These are phyloP conservation scores for Lachancea waltii DNA, from an alignment of 805 yeast genomes.

Conservation along the genomic window DNA sequence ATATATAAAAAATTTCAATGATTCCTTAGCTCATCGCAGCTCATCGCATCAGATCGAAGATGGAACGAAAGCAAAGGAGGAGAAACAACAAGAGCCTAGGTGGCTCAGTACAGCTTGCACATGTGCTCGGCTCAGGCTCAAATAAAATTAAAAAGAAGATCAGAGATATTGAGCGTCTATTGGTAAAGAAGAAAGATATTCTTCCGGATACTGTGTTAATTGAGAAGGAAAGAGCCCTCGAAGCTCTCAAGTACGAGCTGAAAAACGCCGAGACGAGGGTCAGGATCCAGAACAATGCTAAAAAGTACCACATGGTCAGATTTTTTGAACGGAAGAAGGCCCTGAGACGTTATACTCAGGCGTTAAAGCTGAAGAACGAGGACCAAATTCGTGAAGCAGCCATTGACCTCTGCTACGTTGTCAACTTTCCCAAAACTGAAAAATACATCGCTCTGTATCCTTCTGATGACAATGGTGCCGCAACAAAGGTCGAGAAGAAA, in stretches of 20 bases:
- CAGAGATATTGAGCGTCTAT: constrained; percentile 73
- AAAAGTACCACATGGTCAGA: constrained; percentile 86
- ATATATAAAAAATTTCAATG: background rate
- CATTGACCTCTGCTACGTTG: constrained; percentile 66
- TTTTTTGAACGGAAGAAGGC: constrained; percentile 91
- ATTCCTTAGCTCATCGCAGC: constrained; percentile 7
- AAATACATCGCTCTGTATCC: constrained; percentile 81
- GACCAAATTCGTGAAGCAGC: constrained; percentile 41
- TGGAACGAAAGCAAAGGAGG: constrained; percentile 10
- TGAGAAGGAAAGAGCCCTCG: constrained; percentile 70
- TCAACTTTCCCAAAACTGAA: constrained; percentile 68
- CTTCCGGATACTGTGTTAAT: constrained; percentile 58
- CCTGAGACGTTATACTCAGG: constrained; percentile 46
- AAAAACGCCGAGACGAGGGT: constrained; percentile 39
- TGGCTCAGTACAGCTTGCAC: constrained; percentile 33
- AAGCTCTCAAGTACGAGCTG: constrained; percentile 56
- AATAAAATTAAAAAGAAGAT: constrained; percentile 75
- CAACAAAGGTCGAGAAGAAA: constrained; percentile 27
- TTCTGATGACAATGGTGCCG: constrained; percentile 16
- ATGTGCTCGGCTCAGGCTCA: constrained; percentile 34
- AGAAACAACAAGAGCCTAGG: constrained; percentile 17
- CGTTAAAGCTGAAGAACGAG: constrained; percentile 30
- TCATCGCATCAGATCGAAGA: constrained; percentile 3
- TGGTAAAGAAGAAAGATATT: constrained; percentile 46
- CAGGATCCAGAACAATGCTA: constrained; percentile 46